phyloP scores from a whole-genome alignment of 805 yeast genomes.

The Kuraishia borneana region DNA sequence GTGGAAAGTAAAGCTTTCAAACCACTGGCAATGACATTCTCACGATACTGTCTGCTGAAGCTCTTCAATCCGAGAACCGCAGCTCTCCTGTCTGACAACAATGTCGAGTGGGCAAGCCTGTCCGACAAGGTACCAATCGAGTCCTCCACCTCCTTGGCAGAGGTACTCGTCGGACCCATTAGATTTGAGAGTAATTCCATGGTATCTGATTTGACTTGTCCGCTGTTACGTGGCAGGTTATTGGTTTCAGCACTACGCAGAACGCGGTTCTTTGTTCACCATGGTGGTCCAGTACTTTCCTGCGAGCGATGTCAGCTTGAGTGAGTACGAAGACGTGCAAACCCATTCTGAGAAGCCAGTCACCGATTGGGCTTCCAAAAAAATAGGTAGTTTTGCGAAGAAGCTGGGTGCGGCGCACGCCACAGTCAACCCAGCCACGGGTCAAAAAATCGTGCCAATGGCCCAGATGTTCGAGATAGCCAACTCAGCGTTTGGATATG shows the following conservation, averaged over 20 bases:
- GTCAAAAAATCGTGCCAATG: conserved; percentile 8
- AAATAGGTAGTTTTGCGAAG: conserved; percentile 1
- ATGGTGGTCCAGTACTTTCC: conserved; percentile 1
- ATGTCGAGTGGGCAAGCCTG: conserved; percentile 69
- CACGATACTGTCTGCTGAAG: conserved; percentile 81
- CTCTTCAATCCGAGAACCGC: conserved; percentile 86
- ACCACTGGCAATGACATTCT: conserved; percentile 81
- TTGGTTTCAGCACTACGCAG: too few species aligned
- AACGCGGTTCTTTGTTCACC: background rate
- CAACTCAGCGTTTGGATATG: conserved; percentile 37
- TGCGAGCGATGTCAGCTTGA: background rate
- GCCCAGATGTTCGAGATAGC: conserved; percentile 22
- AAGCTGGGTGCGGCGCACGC: conserved; percentile 1
- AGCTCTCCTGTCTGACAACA: conserved; percentile 78
- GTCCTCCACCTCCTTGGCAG: conserved; percentile 44
- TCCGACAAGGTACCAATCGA: conserved; percentile 86
- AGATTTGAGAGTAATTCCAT: conserved; percentile 24
- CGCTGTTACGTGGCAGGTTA: too few species aligned
- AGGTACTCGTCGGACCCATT: conserved; percentile 20
- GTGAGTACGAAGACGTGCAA: conserved; percentile 1
- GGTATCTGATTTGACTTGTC: background rate
- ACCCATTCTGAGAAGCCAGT: background rate
- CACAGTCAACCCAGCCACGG: background rate
- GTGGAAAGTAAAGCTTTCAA: conserved; percentile 62
- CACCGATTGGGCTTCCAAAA: conserved; percentile 1